Conservation (phyloP, 768 basidiomycete species). For the Epithele typhae region DNA sequence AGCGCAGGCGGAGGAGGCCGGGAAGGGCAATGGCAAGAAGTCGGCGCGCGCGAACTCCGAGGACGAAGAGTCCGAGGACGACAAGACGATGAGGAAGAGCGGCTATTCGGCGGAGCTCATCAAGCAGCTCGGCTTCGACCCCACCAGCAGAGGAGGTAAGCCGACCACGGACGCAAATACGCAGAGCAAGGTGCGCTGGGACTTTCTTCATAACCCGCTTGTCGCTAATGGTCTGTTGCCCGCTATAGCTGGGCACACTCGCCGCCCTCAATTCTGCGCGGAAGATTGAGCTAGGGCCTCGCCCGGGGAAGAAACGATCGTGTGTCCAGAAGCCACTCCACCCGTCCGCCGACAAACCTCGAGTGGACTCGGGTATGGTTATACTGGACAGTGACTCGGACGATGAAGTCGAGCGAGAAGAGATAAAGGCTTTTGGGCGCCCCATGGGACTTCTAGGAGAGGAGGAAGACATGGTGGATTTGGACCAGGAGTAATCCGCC, state of each 20-base stretch:
- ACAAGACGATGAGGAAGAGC: constrained; percentile 28
- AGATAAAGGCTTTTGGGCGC: constrained; percentile 9
- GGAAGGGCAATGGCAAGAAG: constrained; percentile 14
- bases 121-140: constrained; percentile 77
- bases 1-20: constrained; percentile 21
- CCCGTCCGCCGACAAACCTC: constrained; percentile 27
- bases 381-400: constrained; percentile 22
- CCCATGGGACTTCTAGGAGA: constrained; percentile 3
- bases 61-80: constrained; percentile 19
- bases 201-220: background rate
- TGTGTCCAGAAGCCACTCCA: constrained; percentile 36
- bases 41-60: constrained; percentile 12
- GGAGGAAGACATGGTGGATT: constrained; percentile 16
- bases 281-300: constrained; percentile 54
- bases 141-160: constrained; percentile 52
- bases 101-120: constrained; percentile 66
- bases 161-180: constrained; percentile 32
- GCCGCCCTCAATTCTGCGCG: constrained; percentile 49
- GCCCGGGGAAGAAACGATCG: constrained; percentile 47
- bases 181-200: constrained; percentile 52
- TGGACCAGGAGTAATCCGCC: constrained; percentile 22
- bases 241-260: constrained; percentile 50
- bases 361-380: background rate
- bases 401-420: constrained; percentile 22
- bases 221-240: background rate